Base-by-base conservation (phyloP, 176 grass and related monocot genomes). In the Oryza punctata region DNA sequence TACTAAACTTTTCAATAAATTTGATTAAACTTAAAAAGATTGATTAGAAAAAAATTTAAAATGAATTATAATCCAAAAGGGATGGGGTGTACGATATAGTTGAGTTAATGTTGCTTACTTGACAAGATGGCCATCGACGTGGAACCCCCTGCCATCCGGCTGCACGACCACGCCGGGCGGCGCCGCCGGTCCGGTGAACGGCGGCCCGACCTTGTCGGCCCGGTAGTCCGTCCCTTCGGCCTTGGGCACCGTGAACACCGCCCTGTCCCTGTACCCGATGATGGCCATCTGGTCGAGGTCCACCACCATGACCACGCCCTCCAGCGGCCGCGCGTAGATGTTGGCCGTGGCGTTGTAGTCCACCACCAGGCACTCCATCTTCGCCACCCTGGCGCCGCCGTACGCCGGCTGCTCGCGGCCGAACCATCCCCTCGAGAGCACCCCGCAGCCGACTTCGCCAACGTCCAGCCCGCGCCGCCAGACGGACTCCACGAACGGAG, bases 221-320 rank as follows among this genome's bases (percentile, higher is more conserved):
- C 89, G 77, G 87, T 90, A 97, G 30, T 97, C 88, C 21, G 91
- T 97, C 33, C 87, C 91, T 7, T 70, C 65, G 10, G 89, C 87
- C 75, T 77, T 86, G 38, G 91, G 91, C 67, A 97, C 89, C 1
- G 89, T 75, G 52, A 81, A 38, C 21, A 11, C 0, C 71, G 65
- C 89, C 69, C 81, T 64, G 63, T 97, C 89, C 33, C 44, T 67
- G 74, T 86, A 97, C 46, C 44, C 85, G 25, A 97, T 78, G 78
- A 97, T 91, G 84, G 86, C 78, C 94, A 94, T 86, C 12, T 7
- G n/a, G 75, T 97, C 94, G 81, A 97, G 81, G 77, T 94, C 94
- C 35, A 91, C 94, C 81, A 91, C 81, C 30, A 93, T 41, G 23
- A 87, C 75, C 30, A 97, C 68, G 69, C 91, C 91, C 68, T 97